Evolutionary conservation across 2,329 filamentous ascomycete species (phyloP).

Genomic region (Trichoderma koningiopsis): DNA sequence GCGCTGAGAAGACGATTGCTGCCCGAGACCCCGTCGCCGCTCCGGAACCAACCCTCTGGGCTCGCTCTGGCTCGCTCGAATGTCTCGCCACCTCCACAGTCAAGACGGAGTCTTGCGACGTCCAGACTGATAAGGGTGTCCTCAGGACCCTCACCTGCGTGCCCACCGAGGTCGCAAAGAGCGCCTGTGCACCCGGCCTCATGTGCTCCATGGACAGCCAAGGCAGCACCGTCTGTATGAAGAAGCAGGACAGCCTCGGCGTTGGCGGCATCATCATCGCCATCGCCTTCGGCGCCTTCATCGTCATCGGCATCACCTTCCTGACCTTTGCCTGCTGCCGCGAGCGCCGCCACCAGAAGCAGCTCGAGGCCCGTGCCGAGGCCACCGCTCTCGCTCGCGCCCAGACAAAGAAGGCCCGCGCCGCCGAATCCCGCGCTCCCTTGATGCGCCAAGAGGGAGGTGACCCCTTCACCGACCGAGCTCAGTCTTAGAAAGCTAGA

Average conservation of each 20-base stretch:
- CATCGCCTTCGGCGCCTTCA: conserved; percentile 48
- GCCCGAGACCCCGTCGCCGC: conserved; percentile 29
- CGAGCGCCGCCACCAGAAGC: conserved; percentile 50
- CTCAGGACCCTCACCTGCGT: conserved; percentile 45
- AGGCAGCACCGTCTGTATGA: conserved; percentile 46
- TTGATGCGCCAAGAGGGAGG: conserved; percentile 39
- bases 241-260: conserved; percentile 43
- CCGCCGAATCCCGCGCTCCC: conserved; percentile 39
- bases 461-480: conserved; percentile 45
- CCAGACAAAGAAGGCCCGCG: conserved; percentile 48
- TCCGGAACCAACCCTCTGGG: conserved; percentile 27
- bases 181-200: conserved; percentile 47
- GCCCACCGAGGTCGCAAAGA: conserved; percentile 38
- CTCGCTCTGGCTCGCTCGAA: conserved; percentile 31
- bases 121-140: conserved; percentile 41
- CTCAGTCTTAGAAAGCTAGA: conserved; percentile 35
- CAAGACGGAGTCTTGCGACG: conserved; percentile 44
- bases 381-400: conserved; percentile 54
- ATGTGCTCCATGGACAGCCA: conserved; percentile 47
- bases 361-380: conserved; percentile 49
- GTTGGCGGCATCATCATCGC: conserved; percentile 51
- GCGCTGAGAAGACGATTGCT: background rate
- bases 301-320: conserved; percentile 42
- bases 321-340: conserved; percentile 56
- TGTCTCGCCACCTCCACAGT: conserved; percentile 43